These are phyloP conservation scores for Dactylis glomerata DNA, from an alignment of 176 grass and related monocot species.

Conservation along the genomic window DNA sequence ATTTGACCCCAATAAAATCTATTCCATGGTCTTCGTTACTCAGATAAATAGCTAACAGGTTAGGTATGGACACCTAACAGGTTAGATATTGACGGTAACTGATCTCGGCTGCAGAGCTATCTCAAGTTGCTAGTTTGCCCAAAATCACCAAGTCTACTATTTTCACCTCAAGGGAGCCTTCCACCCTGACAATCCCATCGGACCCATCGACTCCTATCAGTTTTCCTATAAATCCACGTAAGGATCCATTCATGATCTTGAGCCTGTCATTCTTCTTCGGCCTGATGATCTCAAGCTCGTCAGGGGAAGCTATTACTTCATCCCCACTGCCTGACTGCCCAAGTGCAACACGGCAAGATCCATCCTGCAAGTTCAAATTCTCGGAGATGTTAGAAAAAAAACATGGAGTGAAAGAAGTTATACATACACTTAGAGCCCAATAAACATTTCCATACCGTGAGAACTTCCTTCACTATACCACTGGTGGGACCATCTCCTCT, in stretches of 20 bases:
- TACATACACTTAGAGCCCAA: background rate
- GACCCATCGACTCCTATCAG: constrained; percentile 70
- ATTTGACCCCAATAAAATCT: background rate
- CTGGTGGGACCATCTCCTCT: constrained; percentile 35
- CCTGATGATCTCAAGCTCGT: constrained; percentile 68
- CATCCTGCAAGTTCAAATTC: constrained; percentile 44
- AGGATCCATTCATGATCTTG: constrained; percentile 59
- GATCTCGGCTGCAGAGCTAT: background rate
- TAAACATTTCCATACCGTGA: constrained; percentile 35
- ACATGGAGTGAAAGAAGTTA: background rate
- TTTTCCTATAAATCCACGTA: constrained; percentile 49
- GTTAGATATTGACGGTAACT: background rate
- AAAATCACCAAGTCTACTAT: constrained; percentile 75
- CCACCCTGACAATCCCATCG: constrained; percentile 68
- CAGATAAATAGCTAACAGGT: background rate
- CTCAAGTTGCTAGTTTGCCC: constrained; percentile 53
- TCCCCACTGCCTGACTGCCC: constrained; percentile 51
- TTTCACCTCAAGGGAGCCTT: constrained; percentile 52
- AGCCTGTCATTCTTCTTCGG: constrained; percentile 70
- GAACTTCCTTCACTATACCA: constrained; percentile 61
- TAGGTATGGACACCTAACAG: background rate
- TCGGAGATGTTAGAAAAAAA: constrained; percentile 7
- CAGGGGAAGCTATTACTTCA: constrained; percentile 31
- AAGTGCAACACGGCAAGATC: constrained; percentile 62
- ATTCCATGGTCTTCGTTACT: background rate